Base-by-base conservation (phyloP, 2,329 filamentous ascomycete species). In the Fusarium scirpi region DNA sequence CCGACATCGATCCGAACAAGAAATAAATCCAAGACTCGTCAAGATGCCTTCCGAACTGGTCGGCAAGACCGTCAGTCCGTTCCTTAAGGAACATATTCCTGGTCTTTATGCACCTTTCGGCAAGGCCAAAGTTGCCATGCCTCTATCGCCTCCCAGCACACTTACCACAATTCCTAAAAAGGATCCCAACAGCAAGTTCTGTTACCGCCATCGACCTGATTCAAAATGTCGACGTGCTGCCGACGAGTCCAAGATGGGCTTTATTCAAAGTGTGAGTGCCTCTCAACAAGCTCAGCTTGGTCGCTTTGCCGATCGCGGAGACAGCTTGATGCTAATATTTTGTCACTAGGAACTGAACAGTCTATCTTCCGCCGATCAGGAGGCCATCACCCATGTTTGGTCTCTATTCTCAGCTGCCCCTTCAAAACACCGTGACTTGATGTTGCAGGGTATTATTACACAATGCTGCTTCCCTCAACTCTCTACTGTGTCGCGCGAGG, bases 401-500 rank as follows among this genome's bases (percentile, higher is more conserved):
- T 97, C 95, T 1, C 86, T 98, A 49, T 99, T 99, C 84, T 98
- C 95, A 1, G 96, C 96, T 41, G 94, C 96, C 1, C 96, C 96
- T 0, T 88, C 94, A 12, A 97, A 97, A 78, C 95, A 98, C 77
- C 91, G 96, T 73, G 95, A 97, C 69, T 87, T 99, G 64, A 98
- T 99, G 93, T 87, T 99, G 10, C 94, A 97, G 79, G 96, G 96
- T 72, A 95, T 99, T 75, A 90, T 99, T 66, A 92, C 95, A 0
- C 94, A 98, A 80, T 98, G 95, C 80, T 99, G 96, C 82, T 98
- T 99, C 77, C 95, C 96, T 2, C 96, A 99, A 77, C 89, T 99
- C 9, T 98, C 96, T 32, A 94, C 93, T 72, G 91, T 99, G 61
- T 96, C 95, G 3, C 90, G 93, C 66, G 93, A 94, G 71, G 93